Evolutionary conservation across 805 yeast species (phyloP), one percentile per base, ranked within the genome.

Genomic region (Candida suzukii): DNA sequence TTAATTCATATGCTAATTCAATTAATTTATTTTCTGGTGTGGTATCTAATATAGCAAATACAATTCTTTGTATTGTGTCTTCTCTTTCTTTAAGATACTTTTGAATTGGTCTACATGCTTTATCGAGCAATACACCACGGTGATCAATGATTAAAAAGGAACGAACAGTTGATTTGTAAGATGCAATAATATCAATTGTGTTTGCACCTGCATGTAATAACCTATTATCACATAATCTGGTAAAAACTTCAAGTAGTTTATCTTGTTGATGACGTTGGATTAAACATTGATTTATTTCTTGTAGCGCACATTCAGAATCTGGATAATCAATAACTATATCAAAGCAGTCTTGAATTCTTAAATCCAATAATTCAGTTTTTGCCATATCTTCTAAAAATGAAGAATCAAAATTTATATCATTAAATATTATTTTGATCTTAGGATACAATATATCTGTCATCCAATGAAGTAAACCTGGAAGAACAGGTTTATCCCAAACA

Each of bases 131-230:
- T 1, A 87, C 91, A 0, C 96, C 96, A 30, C 85, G 70, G 7
- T 95, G 95, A 52, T 91, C 98, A n/a, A 93, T 66, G 0, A 80
- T 62, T 22, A 82, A 57, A 44, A 91, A 87, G 0, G 88, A 71
- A 47, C 77, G 71, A 35, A 90, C 82, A 1, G 90, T 77, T 14
- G 78, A 74, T 4, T 84, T 78, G 54, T 86, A 91, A 40, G 73
- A 76, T 2, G 75, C 61, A 21, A 91, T 73, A 8, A 88, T 78
- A 39, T 80, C 86, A 4, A 72, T 70, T 0, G 98, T 91, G 49
- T 83, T 78, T 1, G 83, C 74, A 18, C 96, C 95, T 3, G 95
- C 83, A 51, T 87, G 93, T 18, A 90, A 64, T 11, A 88, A 55
- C 27, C 71, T 57, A 27, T 50, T 53, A 19, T 66, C 55, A 41